A percentile compares a stretch with the other conserved stretches of the same genome.
phyloP scores from a whole-genome alignment of 108 stramenopile species.

The Fistulifera pelliculosa region DNA sequence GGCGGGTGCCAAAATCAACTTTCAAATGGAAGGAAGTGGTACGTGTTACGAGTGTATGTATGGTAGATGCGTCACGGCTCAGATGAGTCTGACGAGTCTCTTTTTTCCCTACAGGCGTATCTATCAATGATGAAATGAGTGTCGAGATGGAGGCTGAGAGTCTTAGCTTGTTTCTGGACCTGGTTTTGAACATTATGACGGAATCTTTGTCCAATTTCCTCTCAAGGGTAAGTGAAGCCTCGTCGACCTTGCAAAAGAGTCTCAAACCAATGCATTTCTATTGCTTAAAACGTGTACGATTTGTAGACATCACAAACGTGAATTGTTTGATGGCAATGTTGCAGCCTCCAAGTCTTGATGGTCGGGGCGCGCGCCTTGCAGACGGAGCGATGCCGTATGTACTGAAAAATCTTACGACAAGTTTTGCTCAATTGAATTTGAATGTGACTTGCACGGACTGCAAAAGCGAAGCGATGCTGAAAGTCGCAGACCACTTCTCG shows the following conservation, averaged over 20 bases:
- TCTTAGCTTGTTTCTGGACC: too few relatives aligned
- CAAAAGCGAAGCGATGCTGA: neutral
- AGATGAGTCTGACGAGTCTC: too few relatives aligned
- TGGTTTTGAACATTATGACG: too few relatives aligned
- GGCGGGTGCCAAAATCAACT: neutral
- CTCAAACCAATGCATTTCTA: too few relatives aligned
- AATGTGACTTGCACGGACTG: constrained; percentile 2
- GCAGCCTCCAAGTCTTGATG: constrained; percentile 44
- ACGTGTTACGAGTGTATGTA: neutral
- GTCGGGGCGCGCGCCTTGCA: constrained; percentile 27
- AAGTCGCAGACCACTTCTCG: neutral
- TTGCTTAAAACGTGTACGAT: constrained; percentile 39
- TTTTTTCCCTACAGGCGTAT: too few relatives aligned
- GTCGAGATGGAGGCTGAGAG: too few relatives aligned
- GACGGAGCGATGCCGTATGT: neutral
- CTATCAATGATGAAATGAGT: too few relatives aligned
- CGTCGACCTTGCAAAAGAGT: too few relatives aligned
- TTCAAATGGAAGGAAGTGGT: neutral
- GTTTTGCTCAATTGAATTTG: neutral
- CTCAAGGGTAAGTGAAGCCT: too few relatives aligned
- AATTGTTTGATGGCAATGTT: constrained; percentile 75
- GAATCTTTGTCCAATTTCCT: too few relatives aligned
- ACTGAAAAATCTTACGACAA: neutral
- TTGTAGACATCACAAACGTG: constrained; percentile 41
- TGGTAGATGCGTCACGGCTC: too few relatives aligned